Base-by-base conservation (phyloP, 2,329 filamentous ascomycete genomes). In the Pseudogymnoascus sp. region DNA sequence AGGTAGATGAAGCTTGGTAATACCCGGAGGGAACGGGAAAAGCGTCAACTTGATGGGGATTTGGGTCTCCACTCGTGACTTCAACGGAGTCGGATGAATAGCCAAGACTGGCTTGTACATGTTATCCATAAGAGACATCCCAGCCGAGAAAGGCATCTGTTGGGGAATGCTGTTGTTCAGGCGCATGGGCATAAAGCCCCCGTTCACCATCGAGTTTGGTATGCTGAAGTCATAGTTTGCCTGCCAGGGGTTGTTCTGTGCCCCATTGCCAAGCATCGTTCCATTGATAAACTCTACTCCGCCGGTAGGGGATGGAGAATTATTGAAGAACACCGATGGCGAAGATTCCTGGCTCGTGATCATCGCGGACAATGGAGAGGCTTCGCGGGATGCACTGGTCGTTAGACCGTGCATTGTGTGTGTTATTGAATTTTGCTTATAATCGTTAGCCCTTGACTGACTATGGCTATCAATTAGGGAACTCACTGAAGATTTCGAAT, bases 51-150 rank as follows among this genome's bases (percentile, higher is more conserved):
- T 88, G 68, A 97, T 91, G 7, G 90, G 90, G 68, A 97, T 97
- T 72, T 97, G 94, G 0, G 94, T 97, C 77, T 99, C 94, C 16
- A 97, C 94, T 21, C 94, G 87, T 14, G 92, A 96, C 75, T 97
- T 97, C 63, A 84, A 73, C 4, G 88, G 88, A 3, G 85, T 89
- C 4, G 86, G 84, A 65, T 87, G 81, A 45, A 90, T 83, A 11
- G 81, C 82, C 39, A 90, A 73, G 60, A 74, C 68, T 21, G 78
- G 77, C 37, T 76, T 73, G 58, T 71, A 68, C 37, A 63, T 64
- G 39, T 59, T 64, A 10, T 64, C 64, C 63, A 69, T 66, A 8
- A 65, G 66, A 26, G 69, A 68, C 62, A 69, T 64, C 33, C 65
- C 61, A 7, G 68, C 68, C 12, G 69, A 68, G 31, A 63, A 62